Evolutionary conservation across 768 basidiomycete species (phyloP), one percentile per base, ranked within the genome.

Genomic region (Amanita jacksonii): DNA sequence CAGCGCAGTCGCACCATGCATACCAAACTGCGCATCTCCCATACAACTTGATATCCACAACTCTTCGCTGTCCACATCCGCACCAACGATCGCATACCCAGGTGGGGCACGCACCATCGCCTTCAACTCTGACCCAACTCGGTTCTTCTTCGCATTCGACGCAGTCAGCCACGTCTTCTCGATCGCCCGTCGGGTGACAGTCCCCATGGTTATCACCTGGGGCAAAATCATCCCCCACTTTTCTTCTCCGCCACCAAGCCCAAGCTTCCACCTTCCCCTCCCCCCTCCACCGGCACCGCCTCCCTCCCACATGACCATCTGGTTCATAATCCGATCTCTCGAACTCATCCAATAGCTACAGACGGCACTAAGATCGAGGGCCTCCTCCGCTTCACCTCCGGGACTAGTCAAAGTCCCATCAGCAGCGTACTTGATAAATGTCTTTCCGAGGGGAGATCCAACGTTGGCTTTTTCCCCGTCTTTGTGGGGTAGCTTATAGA

Each of bases 151-250:
- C 2, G 96, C 93, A 54, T 99, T 99, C 52, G 91, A 92, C 0
- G 96, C 96, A 0, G 96, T 98, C 39, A 99, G 66, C 96, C 96
- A 98, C 2, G 94, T 98, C 62, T 84, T 88, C 65, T 98, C 96
- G 50, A 98, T 94, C 6, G 96, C 92, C 24, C 93, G 81, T 7
- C 93, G 90, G 12, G 94, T 99, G 42, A 98, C 90, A 0, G 96
- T 97, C 10, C 96, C 96, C 96, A 99, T 99, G 6, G 92, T 86
- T 54, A 97, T 85, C 38, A 98, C 85, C 61, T 96, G 92, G 1
- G 94, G 96, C 5, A 98, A 61, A 55, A 99, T 98, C 51, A 97
- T 78, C 12, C 96, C 94, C 71, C 83, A 84, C 51, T 82, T 84
- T 51, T 72, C 61, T 37, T 37, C 27, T 23, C 30, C 31, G 19